Evolutionary conservation across 2,329 filamentous ascomycete species (phyloP).

Genomic region (Pestalotiopsis sp.): DNA sequence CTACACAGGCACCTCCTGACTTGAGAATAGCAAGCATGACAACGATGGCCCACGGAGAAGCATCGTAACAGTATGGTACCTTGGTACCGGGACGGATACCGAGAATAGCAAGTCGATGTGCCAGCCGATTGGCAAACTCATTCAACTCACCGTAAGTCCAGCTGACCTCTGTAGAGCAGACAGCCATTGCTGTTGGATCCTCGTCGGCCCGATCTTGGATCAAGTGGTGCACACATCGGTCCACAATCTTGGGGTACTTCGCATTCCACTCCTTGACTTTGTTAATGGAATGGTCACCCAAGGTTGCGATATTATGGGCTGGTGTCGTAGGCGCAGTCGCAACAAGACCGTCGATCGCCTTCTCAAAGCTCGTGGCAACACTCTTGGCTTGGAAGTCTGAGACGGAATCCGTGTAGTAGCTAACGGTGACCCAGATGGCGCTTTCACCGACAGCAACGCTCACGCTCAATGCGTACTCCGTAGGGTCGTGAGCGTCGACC

Average conservation of each 20-base stretch:
- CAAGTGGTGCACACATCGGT: slow-evolving; percentile 2
- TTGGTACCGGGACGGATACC: slow-evolving; percentile 5
- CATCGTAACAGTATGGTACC: slow-evolving; percentile 7
- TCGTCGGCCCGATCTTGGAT: slow-evolving; percentile 10
- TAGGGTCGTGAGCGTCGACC: slow-evolving; percentile 12
- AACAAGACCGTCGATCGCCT: slow-evolving; percentile 6
- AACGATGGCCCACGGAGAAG: slow-evolving; percentile 10
- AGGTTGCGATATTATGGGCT: slow-evolving; percentile 2
- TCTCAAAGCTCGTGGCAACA: slow-evolving; percentile 11
- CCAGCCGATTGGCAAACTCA: neutral
- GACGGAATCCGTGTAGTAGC: slow-evolving; percentile 13
- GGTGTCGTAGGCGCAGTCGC: neutral
- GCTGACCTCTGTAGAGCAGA: slow-evolving; percentile 9
- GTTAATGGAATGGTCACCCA: slow-evolving; percentile 1
- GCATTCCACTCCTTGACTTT: slow-evolving; percentile 13
- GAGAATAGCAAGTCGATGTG: slow-evolving; percentile 4
- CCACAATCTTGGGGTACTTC: neutral
- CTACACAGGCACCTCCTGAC: slow-evolving; percentile 6
- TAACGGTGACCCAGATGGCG: slow-evolving; percentile 10
- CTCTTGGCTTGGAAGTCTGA: slow-evolving; percentile 11
- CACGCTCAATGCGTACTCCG: slow-evolving; percentile 12
- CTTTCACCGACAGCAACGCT: slow-evolving; percentile 12
- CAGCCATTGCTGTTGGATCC: slow-evolving; percentile 9
- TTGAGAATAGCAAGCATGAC: slow-evolving; percentile 10
- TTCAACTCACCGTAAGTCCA: slow-evolving; percentile 9